Evolutionary conservation across 1,284 basidiomycete species (phyloP).

Genomic region (Fomes fomentarius): DNA sequence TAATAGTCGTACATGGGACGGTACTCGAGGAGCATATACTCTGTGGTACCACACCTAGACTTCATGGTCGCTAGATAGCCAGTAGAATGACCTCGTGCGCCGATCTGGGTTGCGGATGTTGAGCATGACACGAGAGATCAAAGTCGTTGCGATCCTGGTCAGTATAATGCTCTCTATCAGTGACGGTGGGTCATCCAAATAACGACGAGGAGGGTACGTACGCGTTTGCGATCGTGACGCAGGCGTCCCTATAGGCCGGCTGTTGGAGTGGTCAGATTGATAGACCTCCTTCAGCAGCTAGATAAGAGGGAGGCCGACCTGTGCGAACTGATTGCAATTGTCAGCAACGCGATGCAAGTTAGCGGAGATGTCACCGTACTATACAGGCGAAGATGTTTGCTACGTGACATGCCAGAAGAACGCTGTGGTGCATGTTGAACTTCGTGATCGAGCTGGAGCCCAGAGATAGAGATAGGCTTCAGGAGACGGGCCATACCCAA

Average conservation of each 20-base stretch:
- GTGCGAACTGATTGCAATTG: not conserved
- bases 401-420: constrained; percentile 1
- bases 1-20: no score
- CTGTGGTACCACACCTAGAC: no score
- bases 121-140: no score
- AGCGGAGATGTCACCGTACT: not conserved
- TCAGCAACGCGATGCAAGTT: not conserved
- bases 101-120: not conserved
- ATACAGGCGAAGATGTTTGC: constrained; percentile 4
- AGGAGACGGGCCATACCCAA: not conserved
- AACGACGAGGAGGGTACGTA: no score
- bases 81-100: no score
- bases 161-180: no score
- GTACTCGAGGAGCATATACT: no score
- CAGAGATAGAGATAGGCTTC: not conserved
- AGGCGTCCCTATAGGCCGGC: not conserved
- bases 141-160: no score
- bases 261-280: not conserved
- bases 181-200: no score
- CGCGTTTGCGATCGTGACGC: not conserved
- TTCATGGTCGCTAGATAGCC: no score
- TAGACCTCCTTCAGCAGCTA: not conserved
- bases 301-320: not conserved
- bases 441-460: not conserved
- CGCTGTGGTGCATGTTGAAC: not conserved